A percentile compares a stretch with the other conserved stretches of the same genome.
Conservation (phyloP, 306 rosid genomes). For the Citrullus mucosospermus region DNA sequence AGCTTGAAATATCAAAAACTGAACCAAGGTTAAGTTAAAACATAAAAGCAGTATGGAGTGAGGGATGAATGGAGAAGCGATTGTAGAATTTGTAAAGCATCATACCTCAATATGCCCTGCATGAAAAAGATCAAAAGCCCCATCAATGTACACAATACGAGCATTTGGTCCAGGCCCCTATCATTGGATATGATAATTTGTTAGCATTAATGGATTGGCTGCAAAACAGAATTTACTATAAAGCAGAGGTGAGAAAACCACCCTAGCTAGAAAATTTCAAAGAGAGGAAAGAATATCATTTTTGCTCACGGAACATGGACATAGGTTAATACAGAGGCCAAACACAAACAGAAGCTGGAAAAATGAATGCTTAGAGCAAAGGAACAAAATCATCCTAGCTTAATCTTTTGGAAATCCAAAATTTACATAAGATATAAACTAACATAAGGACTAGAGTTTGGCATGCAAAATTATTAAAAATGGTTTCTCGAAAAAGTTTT, state of each 20-base stretch:
- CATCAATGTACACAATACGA: constrained; percentile 85
- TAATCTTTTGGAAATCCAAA: not conserved
- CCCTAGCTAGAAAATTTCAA: not conserved
- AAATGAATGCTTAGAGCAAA: not conserved
- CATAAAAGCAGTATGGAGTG: not conserved
- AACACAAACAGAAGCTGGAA: not conserved
- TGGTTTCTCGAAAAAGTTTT: not conserved
- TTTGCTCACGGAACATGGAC: not conserved
- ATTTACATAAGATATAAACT: not conserved
- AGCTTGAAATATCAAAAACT: not conserved
- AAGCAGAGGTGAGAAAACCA: not conserved
- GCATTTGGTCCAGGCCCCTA: constrained; percentile 98
- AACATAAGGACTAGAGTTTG: not conserved
- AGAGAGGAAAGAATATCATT: not conserved
- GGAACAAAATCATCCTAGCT: not conserved
- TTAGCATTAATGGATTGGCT: not conserved
- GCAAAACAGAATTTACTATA: not conserved
- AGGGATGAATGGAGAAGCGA: not conserved
- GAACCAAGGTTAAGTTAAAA: not conserved
- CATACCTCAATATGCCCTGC: constrained; percentile 96
- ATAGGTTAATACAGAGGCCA: not conserved
- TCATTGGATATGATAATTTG: constrained; percentile 12
- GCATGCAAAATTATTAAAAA: not conserved
- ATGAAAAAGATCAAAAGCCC: constrained; percentile 98
- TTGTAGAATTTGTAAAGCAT: not conserved